A percentile compares a stretch with the other conserved stretches of the same genome.
These are phyloP conservation scores for Rhizoclosmatium globosum DNA, from an alignment of 192 early-diverging fungal genomes.

Conservation along the genomic window DNA sequence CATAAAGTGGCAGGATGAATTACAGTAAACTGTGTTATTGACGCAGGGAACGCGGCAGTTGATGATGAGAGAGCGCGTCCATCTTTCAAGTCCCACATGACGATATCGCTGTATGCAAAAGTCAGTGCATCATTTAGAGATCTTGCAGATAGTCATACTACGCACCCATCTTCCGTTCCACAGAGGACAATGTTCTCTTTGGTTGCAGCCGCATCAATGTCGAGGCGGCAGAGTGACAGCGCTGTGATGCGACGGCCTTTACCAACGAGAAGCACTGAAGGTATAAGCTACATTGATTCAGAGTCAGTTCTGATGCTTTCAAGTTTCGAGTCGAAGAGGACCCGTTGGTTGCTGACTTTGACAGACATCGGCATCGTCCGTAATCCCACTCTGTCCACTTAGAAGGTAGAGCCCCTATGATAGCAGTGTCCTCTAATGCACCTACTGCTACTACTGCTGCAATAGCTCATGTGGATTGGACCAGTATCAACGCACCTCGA, in stretches of 20 bases:
- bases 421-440: too few relatives aligned
- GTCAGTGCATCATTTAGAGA: neutral
- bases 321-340: neutral
- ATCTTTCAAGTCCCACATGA: slow-evolving; percentile 57
- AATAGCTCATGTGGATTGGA: neutral
- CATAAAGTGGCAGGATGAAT: neutral
- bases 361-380: too few relatives aligned
- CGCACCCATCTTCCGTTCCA: slow-evolving; percentile 13
- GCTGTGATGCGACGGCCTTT: slow-evolving; percentile 34
- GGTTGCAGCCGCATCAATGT: slow-evolving; percentile 42
- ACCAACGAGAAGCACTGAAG: slow-evolving; percentile 40
- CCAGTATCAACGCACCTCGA: neutral
- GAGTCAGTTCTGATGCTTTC: too few relatives aligned
- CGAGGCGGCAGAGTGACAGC: slow-evolving; percentile 43
- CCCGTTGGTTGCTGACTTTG: too few relatives aligned
- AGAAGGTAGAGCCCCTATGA: too few relatives aligned
- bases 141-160: neutral
- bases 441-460: too few relatives aligned
- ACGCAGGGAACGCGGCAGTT: slow-evolving; percentile 38
- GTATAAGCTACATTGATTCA: slow-evolving; percentile 15
- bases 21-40: slow-evolving; percentile 12
- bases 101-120: slow-evolving; percentile 38
- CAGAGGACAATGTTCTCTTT: slow-evolving; percentile 43
- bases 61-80: slow-evolving; percentile 50
- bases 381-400: too few relatives aligned